Evolutionary conservation across 345 rosid species (phyloP).

Genomic region (Lepidium aucheri): DNA sequence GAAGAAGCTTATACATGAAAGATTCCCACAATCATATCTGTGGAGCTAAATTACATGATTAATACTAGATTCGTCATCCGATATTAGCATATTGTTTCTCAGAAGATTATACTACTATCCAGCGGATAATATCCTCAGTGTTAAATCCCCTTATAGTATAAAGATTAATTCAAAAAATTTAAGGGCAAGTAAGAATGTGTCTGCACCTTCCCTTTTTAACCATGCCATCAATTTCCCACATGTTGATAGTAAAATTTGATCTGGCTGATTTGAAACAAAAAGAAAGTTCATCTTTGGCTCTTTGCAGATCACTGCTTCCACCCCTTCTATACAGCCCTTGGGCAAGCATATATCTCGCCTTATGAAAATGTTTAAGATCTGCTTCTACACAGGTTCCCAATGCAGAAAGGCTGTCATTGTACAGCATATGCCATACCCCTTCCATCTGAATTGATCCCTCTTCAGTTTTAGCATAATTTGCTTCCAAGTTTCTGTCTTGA

Average conservation of each 20-base stretch:
- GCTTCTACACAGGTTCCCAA: conserved; percentile 85
- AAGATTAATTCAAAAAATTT: neutral
- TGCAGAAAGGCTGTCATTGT: conserved; percentile 80
- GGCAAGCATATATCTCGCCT: conserved; percentile 95
- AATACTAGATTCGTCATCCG: neutral
- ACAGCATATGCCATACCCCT: conserved; percentile 74
- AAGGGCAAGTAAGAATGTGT: conserved; percentile 9
- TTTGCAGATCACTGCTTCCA: conserved; percentile 66
- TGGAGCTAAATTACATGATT: neutral
- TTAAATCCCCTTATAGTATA: neutral
- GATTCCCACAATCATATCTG: neutral
- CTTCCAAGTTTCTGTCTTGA: conserved; percentile 35
- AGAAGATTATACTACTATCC: neutral
- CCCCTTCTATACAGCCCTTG: conserved; percentile 78
- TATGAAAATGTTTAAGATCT: conserved; percentile 96
- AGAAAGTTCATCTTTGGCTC: conserved; percentile 88
- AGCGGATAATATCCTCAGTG: neutral
- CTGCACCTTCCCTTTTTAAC: conserved; percentile 86
- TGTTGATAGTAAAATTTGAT: conserved; percentile 86
- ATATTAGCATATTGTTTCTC: conserved; percentile 3
- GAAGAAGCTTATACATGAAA: conserved; percentile 8
- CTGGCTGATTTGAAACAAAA: conserved; percentile 93
- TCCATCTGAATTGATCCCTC: conserved; percentile 50
- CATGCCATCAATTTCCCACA: conserved; percentile 99
- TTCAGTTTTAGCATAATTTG: conserved; percentile 28